A percentile compares a stretch with the other conserved stretches of the same genome.
These are phyloP conservation scores for Fomitopsis pulvina DNA, from an alignment of 768 basidiomycete genomes.

Conservation along the genomic window DNA sequence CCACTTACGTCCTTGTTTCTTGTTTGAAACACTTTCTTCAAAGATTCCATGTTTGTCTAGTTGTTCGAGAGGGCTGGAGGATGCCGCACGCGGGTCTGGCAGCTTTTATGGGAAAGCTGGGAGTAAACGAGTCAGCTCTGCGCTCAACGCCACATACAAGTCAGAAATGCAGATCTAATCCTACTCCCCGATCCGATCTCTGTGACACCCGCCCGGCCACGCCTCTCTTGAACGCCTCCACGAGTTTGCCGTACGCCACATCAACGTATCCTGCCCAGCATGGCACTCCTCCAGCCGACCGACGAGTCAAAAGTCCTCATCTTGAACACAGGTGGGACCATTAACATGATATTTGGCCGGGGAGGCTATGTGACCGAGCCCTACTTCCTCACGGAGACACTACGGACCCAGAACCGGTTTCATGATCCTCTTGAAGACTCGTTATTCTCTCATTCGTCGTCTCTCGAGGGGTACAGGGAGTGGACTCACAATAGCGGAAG, in stretches of 20 bases:
- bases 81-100: not conserved
- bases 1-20: constrained; percentile 49
- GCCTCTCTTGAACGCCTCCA: not conserved
- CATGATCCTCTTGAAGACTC: constrained; percentile 89
- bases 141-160: constrained; percentile 4
- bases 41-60: constrained; percentile 50
- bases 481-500: constrained; percentile 64
- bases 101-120: not conserved
- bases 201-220: not conserved
- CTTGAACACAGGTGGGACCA: constrained; percentile 88
- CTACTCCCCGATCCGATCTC: constrained; percentile 11
- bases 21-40: constrained; percentile 63
- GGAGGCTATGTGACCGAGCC: constrained; percentile 83
- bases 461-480: constrained; percentile 72
- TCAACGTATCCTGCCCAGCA: constrained; percentile 4
- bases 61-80: constrained; percentile 8
- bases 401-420: constrained; percentile 79
- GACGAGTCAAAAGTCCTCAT: constrained; percentile 81
- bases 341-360: constrained; percentile 78
- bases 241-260: not conserved
- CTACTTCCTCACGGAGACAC: constrained; percentile 78
- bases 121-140: constrained; percentile 7
- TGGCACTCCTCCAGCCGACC: constrained; percentile 45
- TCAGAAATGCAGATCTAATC: constrained; percentile 6
- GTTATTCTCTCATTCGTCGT: constrained; percentile 72